Evolutionary conservation across 345 rosid genomes (phyloP), one percentile per base, ranked within the genome.

Genomic region (Gossypium sturtianum): DNA sequence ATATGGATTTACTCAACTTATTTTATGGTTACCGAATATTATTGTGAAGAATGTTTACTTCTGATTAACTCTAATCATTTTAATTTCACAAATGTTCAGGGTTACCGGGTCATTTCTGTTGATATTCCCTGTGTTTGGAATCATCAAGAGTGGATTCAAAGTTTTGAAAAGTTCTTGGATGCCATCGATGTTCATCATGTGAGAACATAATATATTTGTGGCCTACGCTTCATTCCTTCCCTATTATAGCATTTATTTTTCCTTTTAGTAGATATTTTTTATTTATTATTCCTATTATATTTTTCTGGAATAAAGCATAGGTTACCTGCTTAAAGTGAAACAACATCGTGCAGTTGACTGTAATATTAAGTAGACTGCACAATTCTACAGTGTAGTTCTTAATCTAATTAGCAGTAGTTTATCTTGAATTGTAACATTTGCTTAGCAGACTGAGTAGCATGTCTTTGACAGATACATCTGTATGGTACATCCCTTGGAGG

Each of bases 401-500:
- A 52, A 47, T 51, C 41, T 67, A 48, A 51, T 69, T 48, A 53
- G 48, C 12, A 7, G 34, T 76, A 7, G 59, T 73, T 57, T 49
- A 60, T 47, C 27, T 67, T 49, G 53, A 54, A 48, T 67, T 47
- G 56, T 67, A 22, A 47, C 19, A 69, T 27, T 69, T 64, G 61
- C 75, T 76, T 66, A 41, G 62, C 66, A 60, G 75, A 81, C 57
- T 82, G 79, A 84, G 73, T 72, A 53, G 77, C 66, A 4, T 78
- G 63, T 78, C 25, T 73, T 64, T 66, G 62, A 84, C 81, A 96
- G 98, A 85, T 96, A 78, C 99, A 96, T 82, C 91, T 96, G 41
- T 96, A 96, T 66, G 99, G 98, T 66, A 93, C 99, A 27, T 91
- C 98, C 23, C 97, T 96, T 76, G 99, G 99, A 82, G 99, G 99